Conservation (phyloP, 2,329 filamentous ascomycete species). For the Davidsoniella australis region DNA sequence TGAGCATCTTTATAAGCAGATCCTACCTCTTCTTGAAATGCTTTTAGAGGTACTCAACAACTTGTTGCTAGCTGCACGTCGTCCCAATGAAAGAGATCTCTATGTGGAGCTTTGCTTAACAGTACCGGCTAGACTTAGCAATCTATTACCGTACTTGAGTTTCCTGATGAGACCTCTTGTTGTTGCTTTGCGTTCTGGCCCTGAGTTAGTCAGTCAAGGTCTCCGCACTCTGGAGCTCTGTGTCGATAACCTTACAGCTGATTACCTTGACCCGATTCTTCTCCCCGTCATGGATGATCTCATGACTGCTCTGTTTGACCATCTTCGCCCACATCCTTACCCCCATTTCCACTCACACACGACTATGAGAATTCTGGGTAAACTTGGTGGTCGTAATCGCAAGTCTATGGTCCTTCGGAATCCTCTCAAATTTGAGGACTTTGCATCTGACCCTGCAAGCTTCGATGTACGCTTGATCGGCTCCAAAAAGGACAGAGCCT, state of each 20-base stretch:
- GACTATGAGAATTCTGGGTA: slow-evolving; percentile 91
- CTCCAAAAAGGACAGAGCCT: slow-evolving; percentile 73
- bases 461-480: slow-evolving; percentile 82
- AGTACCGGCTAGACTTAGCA: slow-evolving; percentile 83
- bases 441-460: slow-evolving; percentile 72
- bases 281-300: slow-evolving; percentile 95
- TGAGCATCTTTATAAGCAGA: slow-evolving; percentile 95
- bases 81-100: slow-evolving; percentile 77
- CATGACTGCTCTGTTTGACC: slow-evolving; percentile 94
- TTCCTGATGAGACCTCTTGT: slow-evolving; percentile 95
- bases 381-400: slow-evolving; percentile 84
- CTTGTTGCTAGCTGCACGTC: slow-evolving; percentile 73
- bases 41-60: slow-evolving; percentile 94
- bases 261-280: slow-evolving; percentile 98
- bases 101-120: slow-evolving; percentile 96
- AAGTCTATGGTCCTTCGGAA: slow-evolving; percentile 89
- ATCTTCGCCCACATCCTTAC: slow-evolving; percentile 83
- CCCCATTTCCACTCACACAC: slow-evolving; percentile 97
- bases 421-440: slow-evolving; percentile 66
- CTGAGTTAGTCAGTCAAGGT: slow-evolving; percentile 86
- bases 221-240: slow-evolving; percentile 87
- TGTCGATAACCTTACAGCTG: slow-evolving; percentile 92
- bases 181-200: slow-evolving; percentile 81
- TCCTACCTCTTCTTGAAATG: slow-evolving; percentile 91
- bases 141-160: slow-evolving; percentile 83